Evolutionary conservation across 495 filamentous ascomycete species (phyloP), one percentile per base, ranked within the genome.

Genomic region (Aspergillus leporis): DNA sequence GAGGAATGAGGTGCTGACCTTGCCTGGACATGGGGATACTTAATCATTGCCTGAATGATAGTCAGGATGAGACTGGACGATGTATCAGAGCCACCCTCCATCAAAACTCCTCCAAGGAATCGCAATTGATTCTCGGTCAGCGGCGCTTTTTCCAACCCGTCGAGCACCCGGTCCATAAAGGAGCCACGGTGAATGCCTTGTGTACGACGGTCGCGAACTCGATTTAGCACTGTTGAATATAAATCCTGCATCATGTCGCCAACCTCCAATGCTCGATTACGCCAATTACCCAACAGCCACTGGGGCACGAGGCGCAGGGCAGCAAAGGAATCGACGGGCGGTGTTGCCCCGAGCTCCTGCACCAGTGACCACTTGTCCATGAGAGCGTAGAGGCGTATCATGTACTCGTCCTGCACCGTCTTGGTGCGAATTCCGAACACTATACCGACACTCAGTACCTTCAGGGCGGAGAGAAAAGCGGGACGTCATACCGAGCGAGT

Each of bases 371-470:
- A 84, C 49, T 82, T 68, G 40, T 66, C 68, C 56, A 84, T 81
- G n/a, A 78, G 76, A 38, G 82, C 70, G 58, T 82, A 83, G 7
- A 85, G 69, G 59, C 83, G 80, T 63, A 70, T 68, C 63, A 84
- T 70, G 43, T 80, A 81, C 14, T 71, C 58, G 54, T 85, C 81
- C 16, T 84, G 73, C 55, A 75, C 75, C 5, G 68, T 74, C 0
- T 73, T 61, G 5, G 76, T 78, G 14, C 82, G 74, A 67, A 74
- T 83, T 36, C 82, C 82, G 56, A 79, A 85, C 7, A 82, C 70
- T 78, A 85, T 84, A 36, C 13, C 4, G 2, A 8, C 9, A 12
- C 34, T 10, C 13, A 12, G 34, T 14, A 36, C 2, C 34, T 4
- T 12, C 10, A 8, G 34, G 9, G 9, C 2, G 2, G 34, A 36